Percentiles rank a stretch among this genome's conserved stretches.
Conservation (phyloP, 495 filamentous ascomycete genomes). For the Aspergillus steynii region DNA sequence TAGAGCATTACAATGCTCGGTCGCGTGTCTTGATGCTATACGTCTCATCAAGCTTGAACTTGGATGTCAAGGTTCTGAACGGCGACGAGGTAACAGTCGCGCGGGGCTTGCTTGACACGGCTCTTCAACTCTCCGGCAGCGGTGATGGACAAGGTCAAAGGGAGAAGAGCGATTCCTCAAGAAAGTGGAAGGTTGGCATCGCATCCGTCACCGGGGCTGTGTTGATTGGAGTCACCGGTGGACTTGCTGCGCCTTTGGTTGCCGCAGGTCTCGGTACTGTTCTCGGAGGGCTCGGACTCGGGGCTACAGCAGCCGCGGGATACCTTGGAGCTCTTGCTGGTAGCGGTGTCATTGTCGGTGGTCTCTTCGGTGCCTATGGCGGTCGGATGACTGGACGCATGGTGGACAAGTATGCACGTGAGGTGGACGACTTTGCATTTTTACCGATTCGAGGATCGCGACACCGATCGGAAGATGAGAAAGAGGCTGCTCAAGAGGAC, state of each 20-base stretch:
- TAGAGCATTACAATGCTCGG: slow-evolving; percentile 78
- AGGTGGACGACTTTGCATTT: slow-evolving; percentile 89
- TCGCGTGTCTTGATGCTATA: slow-evolving; percentile 74
- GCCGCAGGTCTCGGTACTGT: slow-evolving; percentile 81
- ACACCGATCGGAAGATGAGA: slow-evolving; percentile 45
- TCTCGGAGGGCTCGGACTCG: slow-evolving; percentile 78
- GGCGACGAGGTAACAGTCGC: slow-evolving; percentile 76
- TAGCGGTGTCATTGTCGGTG: slow-evolving; percentile 74
- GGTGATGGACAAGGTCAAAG: slow-evolving; percentile 65
- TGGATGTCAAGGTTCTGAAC: slow-evolving; percentile 64
- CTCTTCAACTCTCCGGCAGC: slow-evolving; percentile 67
- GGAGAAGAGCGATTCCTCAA: slow-evolving; percentile 62
- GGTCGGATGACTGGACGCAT: slow-evolving; percentile 79
- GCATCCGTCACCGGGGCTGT: slow-evolving; percentile 78
- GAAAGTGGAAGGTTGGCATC: slow-evolving; percentile 80
- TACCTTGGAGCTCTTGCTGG: slow-evolving; percentile 78
- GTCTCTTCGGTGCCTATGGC: slow-evolving; percentile 87
- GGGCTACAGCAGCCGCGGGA: slow-evolving; percentile 73
- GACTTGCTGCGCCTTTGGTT: slow-evolving; percentile 77
- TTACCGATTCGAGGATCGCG: slow-evolving; percentile 62
- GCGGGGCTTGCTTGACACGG: slow-evolving; percentile 68
- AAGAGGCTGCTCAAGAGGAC: slow-evolving; percentile 47
- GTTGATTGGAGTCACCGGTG: slow-evolving; percentile 78
- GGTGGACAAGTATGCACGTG: slow-evolving; percentile 84
- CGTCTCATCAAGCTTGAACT: slow-evolving; percentile 64